Evolutionary conservation across 2,329 filamentous ascomycete species (phyloP), one percentile per base, ranked within the genome.

Genomic region (Lizonia empirigonia): DNA sequence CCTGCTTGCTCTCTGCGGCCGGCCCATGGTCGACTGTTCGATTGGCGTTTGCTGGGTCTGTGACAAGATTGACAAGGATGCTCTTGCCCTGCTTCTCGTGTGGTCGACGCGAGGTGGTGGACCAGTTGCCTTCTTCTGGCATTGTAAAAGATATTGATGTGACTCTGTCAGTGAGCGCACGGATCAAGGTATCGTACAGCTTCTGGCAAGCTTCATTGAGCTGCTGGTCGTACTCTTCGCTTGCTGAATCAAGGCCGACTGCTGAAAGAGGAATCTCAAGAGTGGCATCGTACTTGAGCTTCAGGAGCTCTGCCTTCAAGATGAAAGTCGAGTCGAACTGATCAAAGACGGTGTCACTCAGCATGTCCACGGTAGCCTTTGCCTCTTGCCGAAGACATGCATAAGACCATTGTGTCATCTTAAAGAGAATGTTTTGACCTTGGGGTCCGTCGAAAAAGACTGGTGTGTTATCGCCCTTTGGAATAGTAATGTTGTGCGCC

Each of bases 311-410:
- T 2, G 78, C 75, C 55, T 79, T 82, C 32, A 80, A 75, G 50
- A 97, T 92, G 68, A 99, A 99, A 0, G 89, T 85, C 1, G 88
- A 81, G 32, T 90, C 88, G 62, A 97, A 97, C 51, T 92, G 90
- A 66, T 96, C 88, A 30, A 85, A 83, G 2, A 83, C 77, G 37
- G 84, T 83, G 65, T 94, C 86, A 50, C 88, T 88, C 7, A 97
- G 80, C 65, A 91, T 86, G 16, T 84, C 81, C 20, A 94, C 77
- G 0, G 91, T 93, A 34, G 84, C 80, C 55, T 80, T 84, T 32
- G 93, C 91, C 68, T 96, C 87, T 44, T 86, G 82, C 37, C 85
- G 85, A 34, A 99, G 79, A 50, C 87, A 73, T 19, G 77, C 77
- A 60, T 92, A 95, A 7, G 92, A 94, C 87, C 89, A 96, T 12